These are phyloP conservation scores for Hygrophila difformis DNA, from an alignment of 257 asterid genomes.

Conservation along the genomic window DNA sequence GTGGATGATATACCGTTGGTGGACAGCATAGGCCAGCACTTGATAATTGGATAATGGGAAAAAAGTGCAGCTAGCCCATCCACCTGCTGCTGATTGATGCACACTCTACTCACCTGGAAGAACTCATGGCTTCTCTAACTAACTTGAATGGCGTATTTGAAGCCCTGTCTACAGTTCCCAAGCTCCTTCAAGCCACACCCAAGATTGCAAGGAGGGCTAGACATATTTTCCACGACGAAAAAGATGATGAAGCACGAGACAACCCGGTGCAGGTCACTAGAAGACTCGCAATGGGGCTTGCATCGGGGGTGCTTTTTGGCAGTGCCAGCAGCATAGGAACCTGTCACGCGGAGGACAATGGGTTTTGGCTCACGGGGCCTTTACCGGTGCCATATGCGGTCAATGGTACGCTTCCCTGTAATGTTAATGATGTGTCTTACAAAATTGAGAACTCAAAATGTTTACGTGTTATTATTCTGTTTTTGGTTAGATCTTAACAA, in stretches of 20 bases:
- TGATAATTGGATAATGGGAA: no score
- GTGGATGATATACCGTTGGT: conserved; percentile 20
- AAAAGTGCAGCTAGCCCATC: no score
- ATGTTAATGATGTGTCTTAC: no score
- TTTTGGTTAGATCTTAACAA: conserved; percentile 61
- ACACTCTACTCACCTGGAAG: background rate
- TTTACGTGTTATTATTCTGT: background rate
- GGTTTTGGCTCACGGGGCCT: conserved; percentile 55
- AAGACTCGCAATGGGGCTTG: conserved; percentile 42
- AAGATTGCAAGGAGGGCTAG: conserved; percentile 13
- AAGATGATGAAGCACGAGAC: conserved; percentile 19
- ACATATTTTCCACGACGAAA: conserved; percentile 15
- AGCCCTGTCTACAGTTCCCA: conserved; percentile 24
- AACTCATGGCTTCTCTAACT: conserved; percentile 36
- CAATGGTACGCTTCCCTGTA: conserved; percentile 28
- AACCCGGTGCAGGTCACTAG: conserved; percentile 19
- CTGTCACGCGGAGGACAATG: conserved; percentile 56
- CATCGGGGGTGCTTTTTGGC: conserved; percentile 34
- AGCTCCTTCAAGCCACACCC: conserved; percentile 13
- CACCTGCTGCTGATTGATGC: no score
- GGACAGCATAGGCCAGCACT: conserved; percentile 21
- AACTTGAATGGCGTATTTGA: conserved; percentile 34
- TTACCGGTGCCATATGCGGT: conserved; percentile 42
- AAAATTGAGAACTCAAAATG: background rate
- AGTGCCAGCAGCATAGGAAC: conserved; percentile 16